These are phyloP conservation scores for Metarhizium sp. DNA, from an alignment of 2,329 filamentous ascomycete species.

Conservation along the genomic window DNA sequence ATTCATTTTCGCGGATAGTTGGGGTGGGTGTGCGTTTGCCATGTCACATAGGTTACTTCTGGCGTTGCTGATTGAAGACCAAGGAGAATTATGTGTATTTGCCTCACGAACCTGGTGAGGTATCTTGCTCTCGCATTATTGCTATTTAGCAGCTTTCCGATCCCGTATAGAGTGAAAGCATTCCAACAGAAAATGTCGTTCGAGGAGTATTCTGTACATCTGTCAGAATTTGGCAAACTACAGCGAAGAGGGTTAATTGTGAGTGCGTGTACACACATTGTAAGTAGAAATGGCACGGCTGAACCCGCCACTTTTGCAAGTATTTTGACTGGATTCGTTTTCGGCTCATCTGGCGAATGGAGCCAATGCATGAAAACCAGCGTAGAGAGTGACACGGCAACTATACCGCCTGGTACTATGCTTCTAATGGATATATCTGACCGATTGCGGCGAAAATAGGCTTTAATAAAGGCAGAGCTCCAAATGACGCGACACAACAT, in stretches of 20 bases:
- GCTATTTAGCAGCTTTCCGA: constrained; percentile 20
- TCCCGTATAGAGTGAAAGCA: constrained; percentile 36
- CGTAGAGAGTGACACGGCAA: constrained; percentile 18
- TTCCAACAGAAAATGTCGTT: constrained; percentile 43
- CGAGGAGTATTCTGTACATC: constrained; percentile 37
- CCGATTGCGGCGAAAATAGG: constrained; percentile 44
- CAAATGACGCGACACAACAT: constrained; percentile 79
- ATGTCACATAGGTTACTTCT: too few relatives aligned
- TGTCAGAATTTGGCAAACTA: constrained; percentile 13
- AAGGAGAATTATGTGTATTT: not conserved
- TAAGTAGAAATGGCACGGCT: constrained; percentile 40
- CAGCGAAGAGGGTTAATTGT: constrained; percentile 5
- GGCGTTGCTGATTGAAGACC: too few relatives aligned
- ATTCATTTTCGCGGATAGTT: too few relatives aligned
- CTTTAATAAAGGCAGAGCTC: constrained; percentile 63
- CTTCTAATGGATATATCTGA: constrained; percentile 21
- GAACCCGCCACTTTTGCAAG: constrained; percentile 39
- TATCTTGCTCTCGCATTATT: constrained; percentile 7
- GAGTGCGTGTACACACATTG: constrained; percentile 45
- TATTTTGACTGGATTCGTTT: constrained; percentile 18
- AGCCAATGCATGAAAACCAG: constrained; percentile 17
- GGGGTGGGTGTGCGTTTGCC: too few relatives aligned
- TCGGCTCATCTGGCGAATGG: constrained; percentile 13
- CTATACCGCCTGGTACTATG: constrained; percentile 18
- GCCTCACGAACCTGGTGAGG: not conserved